Percentiles rank a stretch among this genome's conserved stretches.
phyloP scores from a whole-genome alignment of 257 asterid species.

The Jacaranda mimosifolia region DNA sequence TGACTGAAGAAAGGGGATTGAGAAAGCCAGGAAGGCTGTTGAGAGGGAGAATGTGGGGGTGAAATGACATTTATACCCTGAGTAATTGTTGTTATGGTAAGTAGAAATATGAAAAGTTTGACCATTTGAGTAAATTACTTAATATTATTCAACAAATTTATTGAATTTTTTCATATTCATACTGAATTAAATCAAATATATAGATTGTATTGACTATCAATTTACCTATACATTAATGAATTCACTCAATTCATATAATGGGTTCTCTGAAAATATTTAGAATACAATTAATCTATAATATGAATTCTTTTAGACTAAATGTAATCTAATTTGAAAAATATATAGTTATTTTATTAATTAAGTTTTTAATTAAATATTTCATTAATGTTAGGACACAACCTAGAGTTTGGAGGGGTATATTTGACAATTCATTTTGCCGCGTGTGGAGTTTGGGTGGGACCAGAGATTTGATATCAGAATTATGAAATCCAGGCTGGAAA shows the following conservation, averaged over 20 bases:
- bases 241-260: background rate
- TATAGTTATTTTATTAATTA: background rate
- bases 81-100: no score
- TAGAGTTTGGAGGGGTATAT: conserved; percentile 27
- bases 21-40: background rate
- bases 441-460: conserved; percentile 34
- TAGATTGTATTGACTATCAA: background rate
- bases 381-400: background rate
- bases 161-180: background rate
- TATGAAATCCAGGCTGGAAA: conserved; percentile 54
- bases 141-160: background rate
- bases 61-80: conserved; percentile 49
- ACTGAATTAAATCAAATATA: background rate
- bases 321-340: background rate
- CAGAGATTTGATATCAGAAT: conserved; percentile 13
- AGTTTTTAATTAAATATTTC: background rate
- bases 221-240: background rate
- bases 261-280: background rate
- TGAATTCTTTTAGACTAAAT: background rate
- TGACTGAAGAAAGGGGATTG: conserved; percentile 13
- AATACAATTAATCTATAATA: no score
- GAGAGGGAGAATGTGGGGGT: no score
- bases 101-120: background rate
- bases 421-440: background rate
- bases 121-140: background rate